Conservation (phyloP, 2,329 filamentous ascomycete genomes). For the Neonectria magnoliae region DNA sequence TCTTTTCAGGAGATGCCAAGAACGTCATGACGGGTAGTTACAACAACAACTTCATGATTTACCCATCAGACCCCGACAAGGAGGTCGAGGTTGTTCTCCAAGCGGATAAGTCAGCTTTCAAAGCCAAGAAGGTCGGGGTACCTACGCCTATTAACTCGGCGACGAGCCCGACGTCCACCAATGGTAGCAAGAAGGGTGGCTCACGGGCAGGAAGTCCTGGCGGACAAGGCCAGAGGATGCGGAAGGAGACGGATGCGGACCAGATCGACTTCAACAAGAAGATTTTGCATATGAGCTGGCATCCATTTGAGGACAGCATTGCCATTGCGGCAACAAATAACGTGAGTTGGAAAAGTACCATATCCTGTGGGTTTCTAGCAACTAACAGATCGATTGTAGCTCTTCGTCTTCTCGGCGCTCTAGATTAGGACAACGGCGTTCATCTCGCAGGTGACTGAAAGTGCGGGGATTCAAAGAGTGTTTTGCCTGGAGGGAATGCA, state of each 20-base stretch:
- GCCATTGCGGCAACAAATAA: constrained; percentile 99
- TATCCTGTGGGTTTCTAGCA: neutral
- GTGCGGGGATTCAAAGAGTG: constrained; percentile 27
- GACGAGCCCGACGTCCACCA: constrained; percentile 74
- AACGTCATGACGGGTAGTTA: constrained; percentile 99
- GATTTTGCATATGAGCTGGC: constrained; percentile 99
- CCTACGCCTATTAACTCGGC: constrained; percentile 94
- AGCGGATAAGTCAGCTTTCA: constrained; percentile 98
- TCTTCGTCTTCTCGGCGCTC: constrained; percentile 83
- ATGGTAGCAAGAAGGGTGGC: constrained; percentile 80
- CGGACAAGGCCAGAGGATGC: constrained; percentile 89
- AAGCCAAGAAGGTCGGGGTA: constrained; percentile 99
- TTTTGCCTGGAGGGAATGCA: constrained; percentile 26
- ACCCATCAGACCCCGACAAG: constrained; percentile 93
- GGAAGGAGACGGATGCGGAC: constrained; percentile 98
- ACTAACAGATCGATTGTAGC: constrained; percentile 55
- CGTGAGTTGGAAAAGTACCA: constrained; percentile 67
- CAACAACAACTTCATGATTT: constrained; percentile 99
- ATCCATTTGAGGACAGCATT: constrained; percentile 99
- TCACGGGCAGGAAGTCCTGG: constrained; percentile 90
- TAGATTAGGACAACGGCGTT: constrained; percentile 52
- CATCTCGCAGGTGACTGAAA: constrained; percentile 38
- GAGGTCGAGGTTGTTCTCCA: constrained; percentile 98
- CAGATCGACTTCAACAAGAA: constrained; percentile 99
- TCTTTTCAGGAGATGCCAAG: constrained; percentile 97